These are phyloP conservation scores for Hylodesmum podocarpum DNA, from an alignment of 306 rosid genomes.

Conservation along the genomic window DNA sequence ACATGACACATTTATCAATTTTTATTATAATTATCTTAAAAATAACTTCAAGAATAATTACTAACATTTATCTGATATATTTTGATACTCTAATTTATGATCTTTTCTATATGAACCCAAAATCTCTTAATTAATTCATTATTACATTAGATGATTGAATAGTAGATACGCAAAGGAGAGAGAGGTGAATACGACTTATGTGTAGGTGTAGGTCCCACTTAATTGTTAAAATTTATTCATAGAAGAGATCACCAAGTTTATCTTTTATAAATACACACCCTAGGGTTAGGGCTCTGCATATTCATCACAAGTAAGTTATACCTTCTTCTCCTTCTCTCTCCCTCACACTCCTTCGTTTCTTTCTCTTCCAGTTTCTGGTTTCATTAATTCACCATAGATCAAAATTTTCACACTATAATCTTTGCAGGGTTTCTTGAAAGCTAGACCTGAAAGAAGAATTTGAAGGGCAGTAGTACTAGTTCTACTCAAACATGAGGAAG, in stretches of 20 bases:
- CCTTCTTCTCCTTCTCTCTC: neutral
- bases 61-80: neutral
- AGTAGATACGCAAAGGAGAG: neutral
- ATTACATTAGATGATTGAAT: conserved; percentile 14
- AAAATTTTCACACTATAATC: neutral
- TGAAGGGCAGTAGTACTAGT: neutral
- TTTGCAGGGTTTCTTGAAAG: conserved; percentile 20
- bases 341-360: neutral
- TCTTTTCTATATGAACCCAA: neutral
- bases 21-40: neutral
- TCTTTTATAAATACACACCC: conserved; percentile 52
- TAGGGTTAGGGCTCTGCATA: conserved; percentile 73
- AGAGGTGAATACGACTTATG: conserved; percentile 14
- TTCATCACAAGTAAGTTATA: conserved; percentile 29
- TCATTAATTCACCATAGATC: conserved; percentile 4
- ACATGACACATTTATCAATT: neutral
- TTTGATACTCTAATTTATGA: neutral
- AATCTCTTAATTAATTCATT: neutral
- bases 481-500: conserved; percentile 61
- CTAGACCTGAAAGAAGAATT: neutral
- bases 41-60: neutral
- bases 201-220: conserved; percentile 34
- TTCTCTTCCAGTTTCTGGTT: conserved; percentile 7
- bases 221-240: neutral
- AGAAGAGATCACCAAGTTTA: conserved; percentile 10